Base-by-base conservation (phyloP, 805 yeast genomes). In the Diddensiella santjacobensis region DNA sequence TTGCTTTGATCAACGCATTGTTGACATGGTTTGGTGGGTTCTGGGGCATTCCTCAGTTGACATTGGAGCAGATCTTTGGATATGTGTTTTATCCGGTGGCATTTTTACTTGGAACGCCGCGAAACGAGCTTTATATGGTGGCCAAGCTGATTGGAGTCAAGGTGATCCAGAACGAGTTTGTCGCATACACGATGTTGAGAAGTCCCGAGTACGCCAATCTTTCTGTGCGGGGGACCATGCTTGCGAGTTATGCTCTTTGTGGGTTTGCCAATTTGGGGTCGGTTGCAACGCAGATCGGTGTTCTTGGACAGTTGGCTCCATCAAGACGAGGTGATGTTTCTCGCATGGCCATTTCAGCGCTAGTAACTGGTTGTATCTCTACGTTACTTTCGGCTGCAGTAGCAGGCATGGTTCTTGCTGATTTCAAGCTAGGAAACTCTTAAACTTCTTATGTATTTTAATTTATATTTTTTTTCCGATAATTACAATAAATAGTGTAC, bases 181-280 rank as follows among this genome's bases (percentile, higher is more conserved):
- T 77, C 31, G 84, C 80, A 31, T 80, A 66, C 58, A 47, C 62
- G n/a, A 59, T 60, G 45, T 62, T 77, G 61, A 35, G 47, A 19
- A 61, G 57, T 51, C 62, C 70, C 3, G 72, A 72, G 47, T 78
- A 73, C 66, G 69, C 67, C 31, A 58, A 63, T 40, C 63, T 80
- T 72, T 69, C 78, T 31, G 64, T 69, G 45, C 73, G 84, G 64
- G 78, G 79, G 33, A 70, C 69, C 30, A 66, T 80, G 58, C 67
- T 80, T 57, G 82, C 83, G 30, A 79, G 84, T 17, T 80, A 78
- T 54, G 79, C 81, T 17, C 71, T 78, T 37, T 79, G 84, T 69
- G 83, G 84, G 1, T 80, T 80, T 62, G 76, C 83, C 30, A 80
- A 80, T 64, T 66, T 80, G 41, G 84, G 84, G 24, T 75, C 82